These are phyloP conservation scores for Ogataea hybrid DNA, from an alignment of 1,139 yeast species.

Conservation along the genomic window DNA sequence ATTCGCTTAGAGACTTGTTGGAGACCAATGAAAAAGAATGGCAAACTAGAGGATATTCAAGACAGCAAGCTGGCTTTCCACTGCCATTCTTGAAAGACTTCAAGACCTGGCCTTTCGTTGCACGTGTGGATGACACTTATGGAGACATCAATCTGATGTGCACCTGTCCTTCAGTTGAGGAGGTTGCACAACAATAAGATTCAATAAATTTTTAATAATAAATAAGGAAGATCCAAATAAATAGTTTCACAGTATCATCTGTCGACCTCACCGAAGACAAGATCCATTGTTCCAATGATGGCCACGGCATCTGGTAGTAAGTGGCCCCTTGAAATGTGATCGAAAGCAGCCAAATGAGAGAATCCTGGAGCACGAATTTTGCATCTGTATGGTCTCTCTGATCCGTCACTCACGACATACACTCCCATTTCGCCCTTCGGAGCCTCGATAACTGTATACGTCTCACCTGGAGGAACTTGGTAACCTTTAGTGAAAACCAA, in stretches of 20 bases:
- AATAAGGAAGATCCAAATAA: constrained; percentile 5
- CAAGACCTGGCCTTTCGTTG: constrained; percentile 95
- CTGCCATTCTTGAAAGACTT: constrained; percentile 64
- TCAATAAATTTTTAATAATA: constrained; percentile 10
- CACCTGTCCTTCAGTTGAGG: constrained; percentile 86
- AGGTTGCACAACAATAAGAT: constrained; percentile 40
- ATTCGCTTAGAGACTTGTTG: constrained; percentile 76
- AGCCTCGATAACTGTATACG: constrained; percentile 90
- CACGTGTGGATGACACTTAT: constrained; percentile 89
- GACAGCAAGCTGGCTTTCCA: constrained; percentile 95
- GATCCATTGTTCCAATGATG: constrained; percentile 92
- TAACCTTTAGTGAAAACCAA: constrained; percentile 85
- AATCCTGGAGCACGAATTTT: constrained; percentile 94
- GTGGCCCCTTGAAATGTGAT: constrained; percentile 81
- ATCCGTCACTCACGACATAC: constrained; percentile 83
- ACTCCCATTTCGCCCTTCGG: constrained; percentile 97
- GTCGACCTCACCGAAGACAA: constrained; percentile 93
- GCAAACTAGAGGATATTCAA: constrained; percentile 77
- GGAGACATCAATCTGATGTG: constrained; percentile 94
- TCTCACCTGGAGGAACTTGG: constrained; percentile 88
- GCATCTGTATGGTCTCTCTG: constrained; percentile 90
- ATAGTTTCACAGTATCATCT: constrained; percentile 45
- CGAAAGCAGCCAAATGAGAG: constrained; percentile 86
- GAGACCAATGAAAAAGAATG: constrained; percentile 61
- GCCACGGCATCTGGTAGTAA: constrained; percentile 93